phyloP scores from a whole-genome alignment of 306 rosid species.

The Arachis stenosperma region DNA sequence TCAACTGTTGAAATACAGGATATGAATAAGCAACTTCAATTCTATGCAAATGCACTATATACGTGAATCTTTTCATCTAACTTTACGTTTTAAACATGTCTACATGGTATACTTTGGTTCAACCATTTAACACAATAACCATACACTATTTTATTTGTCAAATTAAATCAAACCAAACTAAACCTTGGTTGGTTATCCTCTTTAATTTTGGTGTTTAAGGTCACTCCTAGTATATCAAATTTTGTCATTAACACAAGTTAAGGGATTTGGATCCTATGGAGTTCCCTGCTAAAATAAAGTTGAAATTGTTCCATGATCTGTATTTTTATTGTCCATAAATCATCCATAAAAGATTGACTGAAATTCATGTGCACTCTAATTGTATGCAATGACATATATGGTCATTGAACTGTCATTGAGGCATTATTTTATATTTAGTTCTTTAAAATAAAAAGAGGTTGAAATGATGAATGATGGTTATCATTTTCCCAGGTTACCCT shows the following conservation, averaged over 20 bases:
- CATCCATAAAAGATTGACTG: slow-evolving; percentile 15
- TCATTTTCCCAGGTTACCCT: slow-evolving; percentile 69
- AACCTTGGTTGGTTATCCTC: slow-evolving; percentile 9
- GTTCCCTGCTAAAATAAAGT: slow-evolving; percentile 31
- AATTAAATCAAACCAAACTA: background rate
- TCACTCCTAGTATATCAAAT: slow-evolving; percentile 20
- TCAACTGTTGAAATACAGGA: background rate
- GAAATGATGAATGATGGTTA: slow-evolving; percentile 12
- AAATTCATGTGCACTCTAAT: slow-evolving; percentile 21
- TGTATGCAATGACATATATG: slow-evolving; percentile 18
- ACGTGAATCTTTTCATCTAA: slow-evolving; percentile 11
- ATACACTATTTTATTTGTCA: background rate
- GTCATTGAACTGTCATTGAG: slow-evolving; percentile 3
- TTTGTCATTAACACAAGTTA: background rate
- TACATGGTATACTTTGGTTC: background rate
- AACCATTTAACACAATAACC: background rate
- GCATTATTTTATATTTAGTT: background rate
- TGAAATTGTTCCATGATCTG: slow-evolving; percentile 32
- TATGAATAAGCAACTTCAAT: background rate
- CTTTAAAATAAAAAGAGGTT: background rate
- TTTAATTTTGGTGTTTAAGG: slow-evolving; percentile 19
- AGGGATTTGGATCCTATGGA: slow-evolving; percentile 11
- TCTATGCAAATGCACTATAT: background rate
- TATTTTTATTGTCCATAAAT: slow-evolving; percentile 27
- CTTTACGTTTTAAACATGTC: background rate